Base-by-base conservation (phyloP, 2,329 filamentous ascomycete genomes). In the Exophiala phaeomuriformis region DNA sequence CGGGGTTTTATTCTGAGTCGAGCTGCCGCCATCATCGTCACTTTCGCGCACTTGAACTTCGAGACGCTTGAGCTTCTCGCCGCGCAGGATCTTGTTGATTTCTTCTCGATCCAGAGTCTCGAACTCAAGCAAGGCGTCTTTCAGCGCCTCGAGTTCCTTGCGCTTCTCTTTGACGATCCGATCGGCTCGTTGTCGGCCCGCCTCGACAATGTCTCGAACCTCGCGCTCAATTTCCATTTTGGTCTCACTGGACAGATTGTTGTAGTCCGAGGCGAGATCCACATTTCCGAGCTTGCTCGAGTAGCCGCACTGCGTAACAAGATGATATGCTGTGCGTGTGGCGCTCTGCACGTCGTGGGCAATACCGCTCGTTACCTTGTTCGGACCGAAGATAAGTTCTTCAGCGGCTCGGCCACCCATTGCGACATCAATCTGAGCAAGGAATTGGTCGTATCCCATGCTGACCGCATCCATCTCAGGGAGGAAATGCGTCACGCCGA, bases 281-380 rank as follows among this genome's bases (percentile, higher is more conserved):
- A 98, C 86, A 60, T 95, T 93, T 44, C 93, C 93, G 0, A 98
- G 79, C 56, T 81, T 81, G 51, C 85, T 80, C 1, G 89, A 95
- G 85, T 97, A 97, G 63, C 93, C 93, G 57, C 88, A 86, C 55
- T 81, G 78, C 3, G 90, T 93, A 6, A 98, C 86, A 83, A 98
- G 93, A 59, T 81, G 77, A 71, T 90, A 94, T 1, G 91, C 90
- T 10, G 89, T 77, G 39, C 81, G 77, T 1, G 93, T 98, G 5
- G 93, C 93, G 59, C 77, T 76, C 69, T 87, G 79, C 43, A 98
- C 83, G 70, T 98, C 93, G 50, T 79, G 79, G 49, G 86, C 86
- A 52, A 90, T 90, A 59, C 93, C 93, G 61, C 86, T 91, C 0
- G 90, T 94, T 39, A 97, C 90, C 62, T 89, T 86, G 62, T 95